These are phyloP conservation scores for Pichia cabralensis DNA, from an alignment of 805 yeast species.

Conservation along the genomic window DNA sequence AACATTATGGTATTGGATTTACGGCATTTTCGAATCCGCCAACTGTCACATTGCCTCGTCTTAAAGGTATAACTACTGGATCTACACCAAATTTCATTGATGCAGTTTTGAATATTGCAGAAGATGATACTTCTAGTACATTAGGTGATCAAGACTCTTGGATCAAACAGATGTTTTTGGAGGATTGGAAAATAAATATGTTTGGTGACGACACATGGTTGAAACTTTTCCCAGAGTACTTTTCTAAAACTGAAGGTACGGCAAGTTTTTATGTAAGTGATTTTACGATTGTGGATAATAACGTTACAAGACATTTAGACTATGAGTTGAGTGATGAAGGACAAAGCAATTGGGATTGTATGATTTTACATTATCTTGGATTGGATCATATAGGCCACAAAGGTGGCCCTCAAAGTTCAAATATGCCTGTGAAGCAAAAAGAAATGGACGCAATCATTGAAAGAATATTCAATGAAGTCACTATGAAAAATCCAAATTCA, in stretches of 20 bases:
- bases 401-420: constrained; percentile 77
- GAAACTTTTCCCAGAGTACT: constrained; percentile 69
- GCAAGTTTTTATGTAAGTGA: constrained; percentile 92
- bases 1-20: constrained; percentile 72
- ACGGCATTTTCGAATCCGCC: constrained; percentile 94
- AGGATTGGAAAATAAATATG: constrained; percentile 51
- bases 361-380: constrained; percentile 86
- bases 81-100: constrained; percentile 90
- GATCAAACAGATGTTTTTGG: constrained; percentile 53
- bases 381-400: constrained; percentile 97
- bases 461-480: constrained; percentile 32
- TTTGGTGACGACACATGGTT: constrained; percentile 99
- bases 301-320: constrained; percentile 82
- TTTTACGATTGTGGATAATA: constrained; percentile 85
- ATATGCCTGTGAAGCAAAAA: constrained; percentile 70
- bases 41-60: constrained; percentile 88
- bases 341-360: constrained; percentile 60
- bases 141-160: constrained; percentile 76
- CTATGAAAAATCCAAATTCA: constrained; percentile 32
- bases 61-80: constrained; percentile 91
- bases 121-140: constrained; percentile 65
- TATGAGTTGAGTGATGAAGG: constrained; percentile 37
- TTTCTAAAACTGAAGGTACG: constrained; percentile 71
- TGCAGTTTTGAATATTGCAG: constrained; percentile 89
- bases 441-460: constrained; percentile 76